Evolutionary conservation across 495 filamentous ascomycete species (phyloP).

Genomic region (Evernia prunastri): DNA sequence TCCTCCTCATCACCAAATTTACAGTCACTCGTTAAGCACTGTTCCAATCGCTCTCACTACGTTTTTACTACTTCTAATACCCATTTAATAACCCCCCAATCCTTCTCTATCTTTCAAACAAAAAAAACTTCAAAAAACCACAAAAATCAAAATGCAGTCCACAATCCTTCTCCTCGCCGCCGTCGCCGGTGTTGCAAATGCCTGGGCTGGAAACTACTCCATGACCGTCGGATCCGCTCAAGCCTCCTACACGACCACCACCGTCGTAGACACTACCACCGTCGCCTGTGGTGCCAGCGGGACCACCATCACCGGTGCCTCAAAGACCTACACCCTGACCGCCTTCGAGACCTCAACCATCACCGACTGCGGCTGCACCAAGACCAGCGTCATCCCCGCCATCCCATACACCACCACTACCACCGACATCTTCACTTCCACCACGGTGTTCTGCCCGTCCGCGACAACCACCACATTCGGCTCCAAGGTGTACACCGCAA

Average conservation of each 20-base stretch:
- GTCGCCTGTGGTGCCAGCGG: slow-evolving; percentile 68
- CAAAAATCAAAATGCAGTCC: slow-evolving; percentile 76
- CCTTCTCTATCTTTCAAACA: slow-evolving; percentile 1
- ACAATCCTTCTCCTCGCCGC: slow-evolving; percentile 54
- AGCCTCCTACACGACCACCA: slow-evolving; percentile 43
- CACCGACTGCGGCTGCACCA: slow-evolving; percentile 26
- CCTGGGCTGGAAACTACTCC: slow-evolving; percentile 22
- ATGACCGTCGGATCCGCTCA: slow-evolving; percentile 19
- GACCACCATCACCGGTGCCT: slow-evolving; percentile 61
- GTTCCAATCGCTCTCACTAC: slow-evolving; percentile 4
- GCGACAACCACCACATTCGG: slow-evolving; percentile 63
- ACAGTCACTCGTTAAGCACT: slow-evolving; percentile 25
- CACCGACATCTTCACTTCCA: slow-evolving; percentile 70
- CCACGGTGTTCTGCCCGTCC: slow-evolving; percentile 78
- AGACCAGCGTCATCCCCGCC: slow-evolving; percentile 30
- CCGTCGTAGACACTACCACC: slow-evolving; percentile 57
- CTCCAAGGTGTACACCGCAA: slow-evolving; percentile 70
- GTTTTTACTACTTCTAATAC: slow-evolving; percentile 9
- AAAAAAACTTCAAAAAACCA: slow-evolving; percentile 11
- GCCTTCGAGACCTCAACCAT: slow-evolving; percentile 45
- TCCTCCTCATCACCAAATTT: slow-evolving; percentile 1
- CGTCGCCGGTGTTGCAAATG: slow-evolving; percentile 37
- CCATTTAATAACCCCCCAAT: slow-evolving; percentile 17
- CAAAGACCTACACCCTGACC: slow-evolving; percentile 73
- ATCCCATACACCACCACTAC: slow-evolving; percentile 45